Evolutionary conservation across 208 protist genomes (phyloP), one percentile per base, ranked within the genome.

Genomic region (Leishmania tropica): DNA sequence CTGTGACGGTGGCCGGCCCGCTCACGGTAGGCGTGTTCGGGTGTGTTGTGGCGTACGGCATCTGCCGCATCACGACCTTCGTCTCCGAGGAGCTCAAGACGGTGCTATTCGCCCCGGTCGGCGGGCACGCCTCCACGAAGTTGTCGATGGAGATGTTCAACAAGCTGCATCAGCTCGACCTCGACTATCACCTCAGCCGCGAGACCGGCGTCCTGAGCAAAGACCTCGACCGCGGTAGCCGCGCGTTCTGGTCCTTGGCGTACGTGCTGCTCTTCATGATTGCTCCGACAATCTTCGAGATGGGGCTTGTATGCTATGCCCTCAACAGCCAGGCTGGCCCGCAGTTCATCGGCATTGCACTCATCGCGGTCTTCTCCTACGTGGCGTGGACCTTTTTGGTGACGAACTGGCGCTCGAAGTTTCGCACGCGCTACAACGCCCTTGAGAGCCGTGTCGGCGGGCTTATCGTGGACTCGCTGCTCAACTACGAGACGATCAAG

Each of bases 401-500:
- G 19, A 98, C 95, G 24, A 96, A 96, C 85, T 99, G 94, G 93
- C 92, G 96, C 40, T 92, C 96, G 31, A 88, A 92, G 75, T 97
- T 97, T 83, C 89, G 97, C 60, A 88, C 87, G 37, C 86, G 93
- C 28, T 98, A 97, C 89, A 99, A 99, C 84, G 85, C 83, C 17
- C 68, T 90, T 15, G 97, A 99, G 80, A 99, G 95, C 87, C 92
- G 93, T 67, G 91, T 97, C 37, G 93, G 89, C 28, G 92, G 92
- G 47, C 91, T 96, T 35, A 97, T 96, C 42, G 90, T 99, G 47
- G 98, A 99, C 86, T 96, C 94, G 35, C 84, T 99, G 78, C 90
- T 99, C 47, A 99, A 99, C 87, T 99, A 98, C 84, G 97, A 99
- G 86, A 99, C 97, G 53, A 95, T 99, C 31, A 99, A 99, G 92